Percentiles rank a stretch among this genome's conserved stretches.
These are phyloP conservation scores for Candida dubliniensis DNA, from an alignment of 1,139 yeast genomes.

Conservation along the genomic window DNA sequence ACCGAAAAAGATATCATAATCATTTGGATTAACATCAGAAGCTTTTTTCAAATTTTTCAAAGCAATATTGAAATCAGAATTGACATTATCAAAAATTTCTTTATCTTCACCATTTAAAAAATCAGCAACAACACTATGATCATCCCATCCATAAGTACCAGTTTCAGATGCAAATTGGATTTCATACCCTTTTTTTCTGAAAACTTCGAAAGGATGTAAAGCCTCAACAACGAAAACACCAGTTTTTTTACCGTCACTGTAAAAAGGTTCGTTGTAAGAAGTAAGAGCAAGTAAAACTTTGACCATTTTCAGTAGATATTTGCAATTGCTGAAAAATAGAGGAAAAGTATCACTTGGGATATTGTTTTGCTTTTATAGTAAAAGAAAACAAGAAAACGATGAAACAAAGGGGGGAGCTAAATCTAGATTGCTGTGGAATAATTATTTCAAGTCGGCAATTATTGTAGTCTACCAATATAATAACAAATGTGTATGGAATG, in stretches of 20 bases:
- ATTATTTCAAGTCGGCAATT: too few relatives aligned
- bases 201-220: constrained; percentile 53
- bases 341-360: neutral
- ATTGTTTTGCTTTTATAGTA: too few relatives aligned
- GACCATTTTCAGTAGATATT: constrained; percentile 8
- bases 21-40: constrained; percentile 44
- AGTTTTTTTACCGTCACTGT: constrained; percentile 54
- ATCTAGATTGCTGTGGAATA: too few relatives aligned
- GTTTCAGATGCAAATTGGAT: constrained; percentile 59
- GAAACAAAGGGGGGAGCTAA: too few relatives aligned
- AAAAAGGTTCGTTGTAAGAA: constrained; percentile 49
- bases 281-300: constrained; percentile 55
- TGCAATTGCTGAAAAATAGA: too few relatives aligned
- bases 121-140: constrained; percentile 44
- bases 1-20: constrained; percentile 55
- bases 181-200: constrained; percentile 47
- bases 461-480: too few relatives aligned
- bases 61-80: constrained; percentile 38
- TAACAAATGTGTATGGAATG: too few relatives aligned
- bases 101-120: constrained; percentile 47
- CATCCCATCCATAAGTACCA: constrained; percentile 56
- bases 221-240: constrained; percentile 60
- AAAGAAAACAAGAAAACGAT: too few relatives aligned
- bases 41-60: constrained; percentile 41
- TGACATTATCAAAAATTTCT: constrained; percentile 34